Evolutionary conservation across 306 rosid species (phyloP).

Genomic region (Sesbania bispinosa): DNA sequence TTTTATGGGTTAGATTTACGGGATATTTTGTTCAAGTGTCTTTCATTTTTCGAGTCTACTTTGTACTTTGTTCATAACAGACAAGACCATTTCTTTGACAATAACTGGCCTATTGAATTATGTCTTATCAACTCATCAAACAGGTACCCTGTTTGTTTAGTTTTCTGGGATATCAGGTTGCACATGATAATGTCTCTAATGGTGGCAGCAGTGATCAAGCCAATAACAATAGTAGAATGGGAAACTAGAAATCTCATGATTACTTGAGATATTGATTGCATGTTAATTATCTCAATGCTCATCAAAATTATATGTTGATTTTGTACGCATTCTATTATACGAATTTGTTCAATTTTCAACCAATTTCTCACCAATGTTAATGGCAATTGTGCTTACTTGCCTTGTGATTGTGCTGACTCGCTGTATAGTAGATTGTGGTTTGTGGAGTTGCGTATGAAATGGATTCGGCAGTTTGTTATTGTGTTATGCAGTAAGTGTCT

Average conservation of each 20-base stretch:
- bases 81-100: not conserved
- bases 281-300: not conserved
- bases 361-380: not conserved
- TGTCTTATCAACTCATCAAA: no score
- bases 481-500: not conserved
- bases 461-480: not conserved
- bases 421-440: not conserved
- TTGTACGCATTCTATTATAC: not conserved
- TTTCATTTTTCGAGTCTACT: not conserved
- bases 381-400: not conserved
- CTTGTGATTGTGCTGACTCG: not conserved
- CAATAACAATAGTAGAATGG: no score
- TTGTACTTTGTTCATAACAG: not conserved
- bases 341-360: not conserved
- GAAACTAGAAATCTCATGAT: not conserved
- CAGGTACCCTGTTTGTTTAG: not conserved
- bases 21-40: not conserved
- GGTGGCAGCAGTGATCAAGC: no score
- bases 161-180: not conserved
- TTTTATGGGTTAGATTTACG: not conserved
- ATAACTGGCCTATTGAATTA: not conserved
- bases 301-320: not conserved
- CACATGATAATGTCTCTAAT: no score
- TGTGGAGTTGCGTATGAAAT: not conserved
- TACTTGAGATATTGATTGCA: not conserved